Conservation (phyloP, 176 grass and related monocot species). For the Phragmites australis region DNA sequence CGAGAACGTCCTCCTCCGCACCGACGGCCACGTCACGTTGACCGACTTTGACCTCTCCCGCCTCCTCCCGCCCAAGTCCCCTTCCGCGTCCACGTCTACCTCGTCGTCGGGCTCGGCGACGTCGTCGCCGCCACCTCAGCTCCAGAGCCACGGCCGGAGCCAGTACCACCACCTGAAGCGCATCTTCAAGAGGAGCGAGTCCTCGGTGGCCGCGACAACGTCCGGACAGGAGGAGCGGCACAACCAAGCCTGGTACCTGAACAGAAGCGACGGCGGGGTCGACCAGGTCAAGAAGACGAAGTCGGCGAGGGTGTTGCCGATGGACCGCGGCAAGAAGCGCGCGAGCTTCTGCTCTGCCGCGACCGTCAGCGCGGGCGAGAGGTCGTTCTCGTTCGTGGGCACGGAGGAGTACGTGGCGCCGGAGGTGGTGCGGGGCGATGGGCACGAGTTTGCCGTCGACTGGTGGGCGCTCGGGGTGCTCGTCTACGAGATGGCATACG, state of each 20-base stretch:
- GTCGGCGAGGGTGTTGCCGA: slow-evolving; percentile 73
- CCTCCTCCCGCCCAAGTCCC: slow-evolving; percentile 48
- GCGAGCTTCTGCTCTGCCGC: slow-evolving; percentile 35
- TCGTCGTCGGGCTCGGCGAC: slow-evolving; percentile 42
- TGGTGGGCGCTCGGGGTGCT: slow-evolving; percentile 95
- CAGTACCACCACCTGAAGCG: slow-evolving; percentile 35
- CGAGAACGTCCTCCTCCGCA: slow-evolving; percentile 80
- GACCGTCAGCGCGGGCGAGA: slow-evolving; percentile 12
- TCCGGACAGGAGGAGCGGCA: slow-evolving; percentile 1
- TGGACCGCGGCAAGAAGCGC: slow-evolving; percentile 43
- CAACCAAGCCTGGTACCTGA: slow-evolving; percentile 48
- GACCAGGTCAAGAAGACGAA: slow-evolving; percentile 61
- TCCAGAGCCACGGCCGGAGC: not conserved
- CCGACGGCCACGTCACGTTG: slow-evolving; percentile 81
- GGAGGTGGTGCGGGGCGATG: slow-evolving; percentile 86
- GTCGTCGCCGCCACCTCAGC: slow-evolving; percentile 27
- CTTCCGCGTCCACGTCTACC: slow-evolving; percentile 25
- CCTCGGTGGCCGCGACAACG: slow-evolving; percentile 7
- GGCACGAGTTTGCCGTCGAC: slow-evolving; percentile 91
- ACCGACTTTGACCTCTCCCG: slow-evolving; percentile 91
- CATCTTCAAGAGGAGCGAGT: slow-evolving; percentile 45
- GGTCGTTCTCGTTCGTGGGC: slow-evolving; percentile 88
- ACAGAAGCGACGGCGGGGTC: slow-evolving; percentile 14
- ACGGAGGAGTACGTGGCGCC: slow-evolving; percentile 98
- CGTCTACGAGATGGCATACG: slow-evolving; percentile 84